Evolutionary conservation across 305 asterid species (phyloP).

Genomic region (Fraxinus ornus): DNA sequence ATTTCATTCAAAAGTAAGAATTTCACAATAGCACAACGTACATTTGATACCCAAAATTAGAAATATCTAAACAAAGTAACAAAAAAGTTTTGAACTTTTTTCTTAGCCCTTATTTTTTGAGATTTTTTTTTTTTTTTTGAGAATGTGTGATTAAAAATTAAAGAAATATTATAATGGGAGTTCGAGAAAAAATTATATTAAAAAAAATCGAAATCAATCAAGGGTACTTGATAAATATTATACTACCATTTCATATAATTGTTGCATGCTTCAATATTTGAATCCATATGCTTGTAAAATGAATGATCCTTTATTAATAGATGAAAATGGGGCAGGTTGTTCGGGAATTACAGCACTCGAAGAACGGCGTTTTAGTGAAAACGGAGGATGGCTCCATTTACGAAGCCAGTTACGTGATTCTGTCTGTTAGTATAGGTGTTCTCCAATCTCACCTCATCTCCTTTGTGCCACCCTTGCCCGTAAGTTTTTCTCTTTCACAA

Average conservation of each 20-base stretch:
- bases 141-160: background rate
- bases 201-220: too few species aligned
- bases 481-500: slow-evolving; percentile 27
- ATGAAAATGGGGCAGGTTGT: slow-evolving; percentile 64
- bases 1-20: too few species aligned
- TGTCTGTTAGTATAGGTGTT: slow-evolving; percentile 89
- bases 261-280: slow-evolving; percentile 26
- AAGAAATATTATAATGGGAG: too few species aligned
- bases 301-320: slow-evolving; percentile 2
- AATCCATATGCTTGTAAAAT: slow-evolving; percentile 7
- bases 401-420: slow-evolving; percentile 78
- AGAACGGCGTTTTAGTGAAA: slow-evolving; percentile 68
- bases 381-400: slow-evolving; percentile 80
- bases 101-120: background rate
- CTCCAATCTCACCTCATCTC: slow-evolving; percentile 79
- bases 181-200: too few species aligned
- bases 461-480: slow-evolving; percentile 77
- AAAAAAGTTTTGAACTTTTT: too few species aligned
- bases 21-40: too few species aligned
- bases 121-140: too few species aligned
- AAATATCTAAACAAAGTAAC: too few species aligned
- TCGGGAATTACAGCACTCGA: slow-evolving; percentile 81
- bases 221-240: too few species aligned
- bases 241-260: background rate
- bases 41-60: background rate